Percentiles rank a stretch among this genome's conserved stretches.
Evolutionary conservation across 1,284 basidiomycete species (phyloP).

Genomic region (Ustilago xerochloae): DNA sequence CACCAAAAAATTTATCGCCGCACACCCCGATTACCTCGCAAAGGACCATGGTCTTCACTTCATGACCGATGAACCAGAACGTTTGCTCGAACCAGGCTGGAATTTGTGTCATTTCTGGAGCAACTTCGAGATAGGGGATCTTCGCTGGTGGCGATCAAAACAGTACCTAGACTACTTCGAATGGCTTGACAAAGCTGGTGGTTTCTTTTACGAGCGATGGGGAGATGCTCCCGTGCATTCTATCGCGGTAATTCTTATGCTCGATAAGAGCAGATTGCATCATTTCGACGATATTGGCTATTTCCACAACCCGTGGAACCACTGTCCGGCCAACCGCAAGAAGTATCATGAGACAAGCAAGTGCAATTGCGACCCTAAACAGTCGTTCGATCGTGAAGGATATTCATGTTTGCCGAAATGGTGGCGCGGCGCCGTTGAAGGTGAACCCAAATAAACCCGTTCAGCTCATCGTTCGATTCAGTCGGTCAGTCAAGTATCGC

Average conservation of each 20-base stretch:
- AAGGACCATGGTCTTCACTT: constrained; percentile 80
- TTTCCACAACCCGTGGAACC: constrained; percentile 60
- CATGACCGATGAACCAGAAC: constrained; percentile 78
- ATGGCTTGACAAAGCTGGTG: constrained; percentile 80
- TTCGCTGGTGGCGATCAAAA: constrained; percentile 81
- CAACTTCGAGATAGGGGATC: constrained; percentile 76
- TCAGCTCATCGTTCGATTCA: too few species aligned
- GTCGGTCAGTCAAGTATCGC: too few species aligned
- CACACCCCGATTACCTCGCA: constrained; percentile 78
- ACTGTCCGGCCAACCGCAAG: constrained; percentile 58
- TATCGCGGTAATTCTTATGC: constrained; percentile 63
- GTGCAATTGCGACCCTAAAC: constrained; percentile 62
- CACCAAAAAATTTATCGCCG: constrained; percentile 77
- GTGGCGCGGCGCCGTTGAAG: constrained; percentile 55
- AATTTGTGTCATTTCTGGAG: constrained; percentile 83
- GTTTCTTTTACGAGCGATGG: constrained; percentile 76
- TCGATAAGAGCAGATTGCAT: constrained; percentile 47
- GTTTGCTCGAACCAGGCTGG: constrained; percentile 69
- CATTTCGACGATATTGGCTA: constrained; percentile 66
- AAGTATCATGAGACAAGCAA: constrained; percentile 62
- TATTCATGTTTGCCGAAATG: constrained; percentile 61
- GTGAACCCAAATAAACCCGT: constrained; percentile 51
- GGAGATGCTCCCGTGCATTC: constrained; percentile 78
- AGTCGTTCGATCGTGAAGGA: constrained; percentile 56
- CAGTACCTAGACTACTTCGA: constrained; percentile 83